Conservation (phyloP, 2,329 filamentous ascomycete species). For the Bisporella sp. region DNA sequence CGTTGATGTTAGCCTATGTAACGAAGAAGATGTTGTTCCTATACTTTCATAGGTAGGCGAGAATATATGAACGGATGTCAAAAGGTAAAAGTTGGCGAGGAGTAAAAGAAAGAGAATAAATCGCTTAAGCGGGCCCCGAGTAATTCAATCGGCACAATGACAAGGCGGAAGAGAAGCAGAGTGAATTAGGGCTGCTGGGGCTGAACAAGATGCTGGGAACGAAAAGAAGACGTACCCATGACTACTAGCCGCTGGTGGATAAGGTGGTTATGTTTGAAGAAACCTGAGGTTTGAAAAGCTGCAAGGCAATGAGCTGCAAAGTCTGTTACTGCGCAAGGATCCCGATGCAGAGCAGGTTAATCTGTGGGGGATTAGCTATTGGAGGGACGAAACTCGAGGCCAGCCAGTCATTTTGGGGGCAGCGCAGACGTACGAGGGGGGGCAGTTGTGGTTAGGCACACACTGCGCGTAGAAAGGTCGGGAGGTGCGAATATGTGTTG, state of each 20-base stretch:
- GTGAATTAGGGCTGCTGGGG: background rate
- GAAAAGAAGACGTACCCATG: conserved; percentile 1
- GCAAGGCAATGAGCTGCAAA: background rate
- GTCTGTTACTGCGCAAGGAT: conserved; percentile 1
- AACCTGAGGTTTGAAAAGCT: background rate
- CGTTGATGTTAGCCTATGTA: conserved; percentile 1
- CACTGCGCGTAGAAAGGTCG: too few relatives aligned
- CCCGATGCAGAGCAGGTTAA: background rate
- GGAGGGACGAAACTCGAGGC: background rate
- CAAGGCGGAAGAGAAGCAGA: background rate
- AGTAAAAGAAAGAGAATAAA: too few relatives aligned
- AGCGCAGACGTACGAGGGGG: too few relatives aligned
- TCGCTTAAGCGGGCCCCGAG: background rate
- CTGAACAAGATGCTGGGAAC: background rate
- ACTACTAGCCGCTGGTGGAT: background rate
- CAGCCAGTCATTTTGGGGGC: background rate
- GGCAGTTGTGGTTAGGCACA: too few relatives aligned
- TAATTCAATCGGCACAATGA: background rate
- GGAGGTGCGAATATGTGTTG: background rate
- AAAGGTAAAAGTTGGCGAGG: too few relatives aligned
- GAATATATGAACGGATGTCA: too few relatives aligned
- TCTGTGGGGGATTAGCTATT: background rate
- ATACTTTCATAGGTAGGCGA: background rate
- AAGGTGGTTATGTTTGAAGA: background rate
- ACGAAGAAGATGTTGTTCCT: background rate